Evolutionary conservation across 257 asterid species (phyloP).

Genomic region (Marsdenia floribunda): DNA sequence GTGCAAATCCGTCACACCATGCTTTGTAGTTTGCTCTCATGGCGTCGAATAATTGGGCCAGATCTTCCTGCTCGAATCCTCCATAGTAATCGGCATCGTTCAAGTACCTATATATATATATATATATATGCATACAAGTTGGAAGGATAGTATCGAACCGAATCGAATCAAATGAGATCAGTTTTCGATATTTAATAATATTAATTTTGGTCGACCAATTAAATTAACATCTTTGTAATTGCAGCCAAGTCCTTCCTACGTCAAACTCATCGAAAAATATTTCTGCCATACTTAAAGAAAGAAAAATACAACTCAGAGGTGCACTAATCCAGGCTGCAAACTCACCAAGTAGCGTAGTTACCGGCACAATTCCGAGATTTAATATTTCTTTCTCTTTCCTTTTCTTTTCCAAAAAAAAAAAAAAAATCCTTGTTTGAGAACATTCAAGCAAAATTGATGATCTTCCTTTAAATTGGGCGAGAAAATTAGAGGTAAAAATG

Average conservation of each 20-base stretch:
- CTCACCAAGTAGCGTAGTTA: background rate
- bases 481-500: background rate
- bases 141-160: background rate
- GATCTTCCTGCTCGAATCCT: conserved; percentile 70
- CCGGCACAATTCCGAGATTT: background rate
- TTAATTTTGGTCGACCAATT: background rate
- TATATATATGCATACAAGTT: background rate
- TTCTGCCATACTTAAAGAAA: background rate
- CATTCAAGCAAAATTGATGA: background rate
- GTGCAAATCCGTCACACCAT: conserved; percentile 80
- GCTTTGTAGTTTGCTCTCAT: conserved; percentile 67
- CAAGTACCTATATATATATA: conserved; percentile 28
- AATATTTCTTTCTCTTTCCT: too few species aligned
- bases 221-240: background rate
- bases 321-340: background rate
- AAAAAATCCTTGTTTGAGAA: background rate
- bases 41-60: conserved; percentile 51
- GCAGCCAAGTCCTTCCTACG: background rate
- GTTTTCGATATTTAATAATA: background rate
- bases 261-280: background rate
- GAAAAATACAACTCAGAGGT: conserved; percentile 1
- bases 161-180: background rate
- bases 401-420: background rate
- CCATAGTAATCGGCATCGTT: conserved; percentile 71
- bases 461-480: background rate